Base-by-base conservation (phyloP, 305 asterid genomes). In the Euphrasia arctica region DNA sequence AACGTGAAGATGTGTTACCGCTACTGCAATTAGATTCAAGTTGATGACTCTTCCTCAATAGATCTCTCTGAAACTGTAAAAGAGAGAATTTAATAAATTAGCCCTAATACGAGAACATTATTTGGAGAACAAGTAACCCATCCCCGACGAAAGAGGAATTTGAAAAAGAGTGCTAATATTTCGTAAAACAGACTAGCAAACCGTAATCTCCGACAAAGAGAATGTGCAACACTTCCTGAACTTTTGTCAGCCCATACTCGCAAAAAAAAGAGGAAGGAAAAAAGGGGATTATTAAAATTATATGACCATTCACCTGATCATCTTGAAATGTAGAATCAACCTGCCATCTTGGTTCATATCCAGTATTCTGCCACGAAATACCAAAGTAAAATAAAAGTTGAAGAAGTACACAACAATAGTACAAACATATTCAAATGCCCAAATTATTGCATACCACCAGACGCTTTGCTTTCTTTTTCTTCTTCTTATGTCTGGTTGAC, bases 281-380 rank as follows among this genome's bases (percentile, higher is more conserved):
- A n/a, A n/a, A n/a, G n/a, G n/a, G n/a, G n/a, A n/a, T n/a, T n/a
- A n/a, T n/a, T n/a, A n/a, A n/a, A n/a, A n/a, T n/a, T n/a, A n/a
- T n/a, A n/a, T n/a, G n/a, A n/a, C n/a, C 47, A 72, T 65, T 75
- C 70, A 93, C 99, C 97, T 90, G 96, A 66, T 86, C 97, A 60
- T 70, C 81, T 62, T 88, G 96, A 74, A 82, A 90, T 71, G 79
- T 77, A 42, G 88, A 74, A 70, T 82, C 95, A 68, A 72, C 84
- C 68, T 73, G 86, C 95, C 96, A 86, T 79, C 89, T 80, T 7
- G 80, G 83, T 65, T 86, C 95, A 13, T 82, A 88, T 13, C 82
- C 74, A 69, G 84, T 82, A 71, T 80, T 86, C 96, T 90, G 82
- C 74, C 62, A 63, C 45, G 73, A 58, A 58, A 62, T 45, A 70